These are phyloP conservation scores for Phyllostachys edulis DNA, from an alignment of 176 grass and related monocot genomes.

Conservation along the genomic window DNA sequence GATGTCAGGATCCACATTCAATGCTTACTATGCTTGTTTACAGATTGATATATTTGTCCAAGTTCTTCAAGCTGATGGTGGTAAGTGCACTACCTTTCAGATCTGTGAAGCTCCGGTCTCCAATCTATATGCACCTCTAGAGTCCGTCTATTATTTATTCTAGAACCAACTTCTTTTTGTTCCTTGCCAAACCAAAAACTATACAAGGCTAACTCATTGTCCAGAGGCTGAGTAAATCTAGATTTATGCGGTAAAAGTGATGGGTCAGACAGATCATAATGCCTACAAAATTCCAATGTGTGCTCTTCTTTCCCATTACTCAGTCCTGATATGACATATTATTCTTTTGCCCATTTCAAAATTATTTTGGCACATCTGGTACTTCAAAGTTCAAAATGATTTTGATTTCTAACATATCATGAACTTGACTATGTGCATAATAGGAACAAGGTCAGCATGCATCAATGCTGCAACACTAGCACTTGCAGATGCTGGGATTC, in stretches of 20 bases:
- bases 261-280: background rate
- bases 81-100: conserved; percentile 36
- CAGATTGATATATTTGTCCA: conserved; percentile 98
- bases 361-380: background rate
- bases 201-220: conserved; percentile 11
- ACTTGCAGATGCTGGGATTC: conserved; percentile 91
- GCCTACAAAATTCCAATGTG: background rate
- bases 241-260: background rate
- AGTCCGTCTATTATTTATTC: background rate
- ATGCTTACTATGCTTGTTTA: conserved; percentile 26
- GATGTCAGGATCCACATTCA: background rate
- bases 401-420: conserved; percentile 10
- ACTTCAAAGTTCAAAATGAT: background rate
- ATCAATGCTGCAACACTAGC: conserved; percentile 98
- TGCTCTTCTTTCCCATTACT: background rate
- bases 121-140: conserved; percentile 11
- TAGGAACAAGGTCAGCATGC: conserved; percentile 92
- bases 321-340: background rate
- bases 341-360: conserved; percentile 6
- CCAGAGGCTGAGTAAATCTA: background rate
- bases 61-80: conserved; percentile 99
- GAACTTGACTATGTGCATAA: conserved; percentile 22
- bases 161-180: background rate
- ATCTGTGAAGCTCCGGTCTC: background rate
- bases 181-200: background rate